phyloP scores from a whole-genome alignment of 345 rosid species.

The Arabidopsis thaliana region TAIR10.1 NC_003076.8:568501-569000 shows the following conservation, averaged over 20 bases:
- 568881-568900: slow-evolving; percentile 66
- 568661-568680: slow-evolving; percentile 81
- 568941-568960: slow-evolving; percentile 54
- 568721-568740: slow-evolving; percentile 61
- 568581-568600: slow-evolving; percentile 3
- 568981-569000: slow-evolving; percentile 43
- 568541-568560: not conserved
- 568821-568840: too few species aligned
- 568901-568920: slow-evolving; percentile 80
- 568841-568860: slow-evolving; percentile 90
- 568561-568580: not conserved
- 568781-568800: too few species aligned
- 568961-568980: slow-evolving; percentile 48
- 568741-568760: not conserved
- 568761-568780: too few species aligned
- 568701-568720: slow-evolving; percentile 64
- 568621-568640: slow-evolving; percentile 73
- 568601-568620: slow-evolving; percentile 51
- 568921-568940: slow-evolving; percentile 72
- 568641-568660: slow-evolving; percentile 94
- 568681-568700: slow-evolving; percentile 85
- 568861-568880: slow-evolving; percentile 91
- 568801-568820: too few species aligned
- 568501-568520: slow-evolving; percentile 17
- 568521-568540: slow-evolving; percentile 22